Base-by-base conservation (phyloP, 2,329 filamentous ascomycete genomes). In the Diaporthe destruens region DNA sequence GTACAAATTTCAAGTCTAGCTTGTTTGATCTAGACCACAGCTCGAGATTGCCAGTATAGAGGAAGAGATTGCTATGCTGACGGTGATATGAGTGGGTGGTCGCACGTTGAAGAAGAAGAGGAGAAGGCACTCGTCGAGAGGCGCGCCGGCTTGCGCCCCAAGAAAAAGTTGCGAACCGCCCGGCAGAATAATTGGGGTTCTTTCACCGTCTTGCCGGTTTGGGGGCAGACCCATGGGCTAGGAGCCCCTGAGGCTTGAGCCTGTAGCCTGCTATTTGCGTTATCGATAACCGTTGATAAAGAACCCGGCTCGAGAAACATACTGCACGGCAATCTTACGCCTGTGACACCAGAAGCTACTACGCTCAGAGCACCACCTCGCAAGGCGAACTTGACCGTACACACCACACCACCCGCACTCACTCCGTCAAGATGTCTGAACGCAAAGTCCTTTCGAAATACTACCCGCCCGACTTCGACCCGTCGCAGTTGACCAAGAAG, bases 401-500 rank as follows among this genome's bases (percentile, higher is more conserved):
- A 34, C 11, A 12, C 20, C 53, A 34, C 18, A 12, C 20, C 44
- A 14, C 14, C 20, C 20, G 20, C 23, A 49, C 44, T 23, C 18
- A n/a, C 6, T 25, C 32, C 32, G 8, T 59, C 70, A 72, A 55
- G 34, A 96, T 96, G 94, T 95, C 94, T 77, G 94, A 97, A 85
- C 91, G 94, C 79, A 96, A 96, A 84, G 94, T 96, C 63, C 87
- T 95, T 74, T 86, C 61, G 47, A 89, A 90, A 80, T 90, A 89
- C 81, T 91, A 88, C 78, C 89, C 89, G 83, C 93, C 83, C 85
- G 94, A 98, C 81, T 99, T 98, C 83, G 96, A 99, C 82, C 96
- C 96, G 16, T 91, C 91, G 34, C 91, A 93, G 78, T 89, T 98
- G 83, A 87, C 88, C 34, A 91, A 94, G n/a, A 88, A 88, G 23